phyloP scores from a whole-genome alignment of 805 yeast genomes.

The Metschnikowia gelsemii region DNA sequence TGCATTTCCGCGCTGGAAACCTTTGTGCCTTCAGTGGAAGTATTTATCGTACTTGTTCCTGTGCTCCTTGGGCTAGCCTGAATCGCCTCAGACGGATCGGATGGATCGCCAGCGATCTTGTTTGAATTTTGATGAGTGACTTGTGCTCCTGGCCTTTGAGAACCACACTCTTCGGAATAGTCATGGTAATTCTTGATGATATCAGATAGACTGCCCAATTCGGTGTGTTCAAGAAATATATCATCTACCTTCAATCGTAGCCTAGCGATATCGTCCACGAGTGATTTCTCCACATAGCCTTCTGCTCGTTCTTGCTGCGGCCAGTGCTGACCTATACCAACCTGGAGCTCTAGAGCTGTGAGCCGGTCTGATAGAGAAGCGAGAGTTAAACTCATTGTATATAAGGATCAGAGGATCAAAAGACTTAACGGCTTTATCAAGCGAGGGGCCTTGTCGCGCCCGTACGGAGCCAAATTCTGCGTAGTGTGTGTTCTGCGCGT shows the following conservation, averaged over 20 bases:
- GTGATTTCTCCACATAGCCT: neutral
- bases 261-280: conserved; percentile 10
- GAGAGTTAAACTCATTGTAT: conserved; percentile 5
- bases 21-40: neutral
- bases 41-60: neutral
- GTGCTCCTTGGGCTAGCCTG: neutral
- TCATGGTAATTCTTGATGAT: conserved; percentile 10
- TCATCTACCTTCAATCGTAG: conserved; percentile 14
- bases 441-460: no score
- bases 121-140: no score
- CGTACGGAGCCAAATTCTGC: no score
- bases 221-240: conserved; percentile 11
- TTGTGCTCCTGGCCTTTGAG: neutral
- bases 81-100: neutral
- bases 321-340: conserved; percentile 3
- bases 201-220: conserved; percentile 13
- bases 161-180: neutral
- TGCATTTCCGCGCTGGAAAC: conserved; percentile 17
- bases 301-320: neutral
- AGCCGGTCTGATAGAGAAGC: conserved; percentile 6
- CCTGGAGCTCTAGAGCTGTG: conserved; percentile 9
- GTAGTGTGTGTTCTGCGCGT: no score
- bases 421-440: no score
- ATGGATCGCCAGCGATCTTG: no score
- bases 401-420: no score